Evolutionary conservation across 768 basidiomycete species (phyloP), one percentile per base, ranked within the genome.

Genomic region (Pholiota microspora): DNA sequence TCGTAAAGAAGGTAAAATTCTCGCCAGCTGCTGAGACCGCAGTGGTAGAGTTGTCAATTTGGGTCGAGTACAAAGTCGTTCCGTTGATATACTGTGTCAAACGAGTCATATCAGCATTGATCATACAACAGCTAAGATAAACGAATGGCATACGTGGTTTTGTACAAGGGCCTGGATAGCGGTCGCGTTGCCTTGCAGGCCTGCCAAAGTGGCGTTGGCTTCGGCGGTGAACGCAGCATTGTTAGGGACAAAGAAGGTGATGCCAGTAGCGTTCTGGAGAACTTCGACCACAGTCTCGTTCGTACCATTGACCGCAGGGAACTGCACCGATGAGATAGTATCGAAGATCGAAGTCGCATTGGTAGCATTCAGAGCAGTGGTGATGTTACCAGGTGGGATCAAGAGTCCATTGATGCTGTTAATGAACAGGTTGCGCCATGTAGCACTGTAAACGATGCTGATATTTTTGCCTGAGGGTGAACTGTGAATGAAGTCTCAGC

Each of bases 221-320:
- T 73, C 71, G 0, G 70, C 65, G 34, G 62, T 62, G 28, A 88
- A 51, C 5, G 81, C 86, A 4, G 67, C 66, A 59, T 85, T 74
- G 54, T 69, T 77, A 7, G 89, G 89, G 3, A 83, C 80, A 62
- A 91, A 89, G 35, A 89, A 58, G 1, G 89, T 91, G 56, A 85
- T 74, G 2, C 88, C 89, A 23, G 57, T 66, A 1, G 77, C 67
- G 1, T 67, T 61, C 29, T 75, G 63, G 24, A 82, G 67, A 48
- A 66, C 42, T 51, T 75, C 56, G 35, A 69, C 60, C 9, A 70
- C 64, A 0, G 79, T 70, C 5, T 70, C 64, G 55, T 77, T 71
- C 10, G 58, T 64, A 0, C 72, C 74, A 51, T 69, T 63, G 0
- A 54, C 0, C 9, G 56, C 53, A 1, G 73, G 65, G 0, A 70